Base-by-base conservation (phyloP, 2,329 filamentous ascomycete species). In the Hypoxylon rubiginosum region DNA sequence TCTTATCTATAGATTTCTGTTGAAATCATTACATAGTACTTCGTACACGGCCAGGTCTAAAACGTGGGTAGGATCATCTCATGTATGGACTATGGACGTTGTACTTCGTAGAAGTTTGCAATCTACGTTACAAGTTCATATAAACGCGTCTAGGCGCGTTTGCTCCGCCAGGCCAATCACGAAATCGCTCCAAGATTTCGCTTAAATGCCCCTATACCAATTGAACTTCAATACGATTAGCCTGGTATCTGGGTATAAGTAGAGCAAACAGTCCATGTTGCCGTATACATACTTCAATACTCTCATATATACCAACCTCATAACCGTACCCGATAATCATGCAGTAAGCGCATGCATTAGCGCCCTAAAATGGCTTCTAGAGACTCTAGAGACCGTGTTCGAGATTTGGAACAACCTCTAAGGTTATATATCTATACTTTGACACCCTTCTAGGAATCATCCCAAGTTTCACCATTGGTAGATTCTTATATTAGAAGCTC, bases 111-210 rank as follows among this genome's bases (percentile, higher is more conserved):
- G 28, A 56, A 24, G 24, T 7, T 26, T 41, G 58, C 53, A 68
- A 66, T 68, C 63, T 63, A 63, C 62, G 62, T 46, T 63, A 49
- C 55, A 36, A 49, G 21, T 39, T n/a, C n/a, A n/a, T 11, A 49
- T 41, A 58, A 66, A 69, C 66, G 66, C 66, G 66, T 57, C 56
- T 64, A 59, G 45, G 46, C 66, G 66, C 66, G 66, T 69, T 69
- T 66, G 56, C 28, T 56, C 60, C 34, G 19, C 21, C 49, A 36
- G 51, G 11, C 63, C 63, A 69, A 69, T 69, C 59, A 66, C 4
- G 39, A 59, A 24, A 30, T n/a, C 52, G 48, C 51, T 66, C 48
- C 45, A 52, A n/a, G 50, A 50, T 58, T 50, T 58, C 30, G 48
- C 30, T 57, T 54, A 7, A 30, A 24, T 48, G 3, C 21, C 13